A percentile compares a stretch with the other conserved stretches of the same genome.
Conservation (phyloP, 2,329 filamentous ascomycete genomes). For the Drechslerella coelobrocha region DNA sequence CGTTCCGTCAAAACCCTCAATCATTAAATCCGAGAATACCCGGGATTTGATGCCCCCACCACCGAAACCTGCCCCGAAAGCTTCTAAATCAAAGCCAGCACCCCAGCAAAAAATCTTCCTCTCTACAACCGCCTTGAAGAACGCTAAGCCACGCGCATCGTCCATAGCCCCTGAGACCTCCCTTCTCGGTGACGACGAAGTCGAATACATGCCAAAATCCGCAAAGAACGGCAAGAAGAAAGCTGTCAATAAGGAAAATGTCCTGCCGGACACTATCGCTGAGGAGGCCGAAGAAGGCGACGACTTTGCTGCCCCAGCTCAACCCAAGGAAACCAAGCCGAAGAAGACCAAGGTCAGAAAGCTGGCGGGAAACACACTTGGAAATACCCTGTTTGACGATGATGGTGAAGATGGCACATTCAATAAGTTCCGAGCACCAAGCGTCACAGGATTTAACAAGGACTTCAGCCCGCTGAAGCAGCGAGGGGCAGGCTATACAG, state of each 20-base stretch:
- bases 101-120: constrained; percentile 62
- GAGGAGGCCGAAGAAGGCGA: constrained; percentile 37
- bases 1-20: constrained; percentile 18
- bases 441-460: constrained; percentile 45
- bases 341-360: constrained; percentile 71
- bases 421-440: constrained; percentile 45
- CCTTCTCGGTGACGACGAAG: constrained; percentile 57
- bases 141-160: constrained; percentile 59
- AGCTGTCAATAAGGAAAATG: constrained; percentile 54
- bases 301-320: constrained; percentile 25
- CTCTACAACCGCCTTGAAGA: constrained; percentile 61
- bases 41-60: constrained; percentile 52
- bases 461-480: constrained; percentile 55
- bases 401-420: constrained; percentile 65
- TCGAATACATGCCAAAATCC: constrained; percentile 57
- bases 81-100: constrained; percentile 60
- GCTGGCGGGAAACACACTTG: constrained; percentile 68
- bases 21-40: constrained; percentile 50
- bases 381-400: constrained; percentile 73
- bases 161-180: constrained; percentile 39
- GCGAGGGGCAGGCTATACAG: constrained; percentile 51
- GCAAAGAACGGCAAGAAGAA: constrained; percentile 48
- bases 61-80: constrained; percentile 36
- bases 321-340: constrained; percentile 56
- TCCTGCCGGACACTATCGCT: constrained; percentile 31